Base-by-base conservation (phyloP, 192 early-diverging fungal genomes). In the Coemansia sp. region DNA sequence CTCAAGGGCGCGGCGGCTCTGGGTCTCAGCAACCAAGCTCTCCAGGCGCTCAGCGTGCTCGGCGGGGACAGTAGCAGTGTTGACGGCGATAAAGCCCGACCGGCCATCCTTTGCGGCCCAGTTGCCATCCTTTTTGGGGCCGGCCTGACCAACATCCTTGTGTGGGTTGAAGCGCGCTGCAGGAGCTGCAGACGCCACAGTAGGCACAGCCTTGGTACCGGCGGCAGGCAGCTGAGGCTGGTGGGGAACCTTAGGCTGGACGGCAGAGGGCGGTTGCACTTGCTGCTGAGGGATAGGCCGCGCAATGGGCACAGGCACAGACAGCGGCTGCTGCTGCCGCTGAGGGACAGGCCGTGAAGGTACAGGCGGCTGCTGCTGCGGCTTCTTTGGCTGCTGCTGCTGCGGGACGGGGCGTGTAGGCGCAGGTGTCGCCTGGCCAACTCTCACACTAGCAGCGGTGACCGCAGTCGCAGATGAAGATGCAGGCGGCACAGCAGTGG, bases 51-150 rank as follows among this genome's bases (percentile, higher is more conserved):
- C 58, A 23, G 21, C 43, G 43, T 69, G 73, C 13, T 63, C 49
- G 30, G 28, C 40, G 3, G 73, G 73, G 55, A 80, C 62, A 19
- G 72, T 59, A 6, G 78, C 67, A 0, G 73, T 75, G 46, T 80
- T 80, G 58, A 80, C 78, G 10, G 78, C 52, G 38, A 80, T 75
- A 43, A 69, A 80, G 44, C 73, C 67, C 58, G 78, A 72, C 28
- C 73, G 62, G 64, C 60, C 69, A 70, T 55, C 72, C 70, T 80
- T 80, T n/a, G 78, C 57, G 0, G 78, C 73, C 78, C 78, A 80
- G 66, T 64, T 70, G 62, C 73, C 53, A 39, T 60, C 65, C 65
- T 79, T 79, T 57, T 66, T 67, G 44, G 72, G 55, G 4, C 62
- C 57, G 11, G 62, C 61, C 73, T 80, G 77, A 9, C 66, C 50